Evolutionary conservation across 345 rosid genomes (phyloP).

Genomic region (Eucalyptus curtisii): DNA sequence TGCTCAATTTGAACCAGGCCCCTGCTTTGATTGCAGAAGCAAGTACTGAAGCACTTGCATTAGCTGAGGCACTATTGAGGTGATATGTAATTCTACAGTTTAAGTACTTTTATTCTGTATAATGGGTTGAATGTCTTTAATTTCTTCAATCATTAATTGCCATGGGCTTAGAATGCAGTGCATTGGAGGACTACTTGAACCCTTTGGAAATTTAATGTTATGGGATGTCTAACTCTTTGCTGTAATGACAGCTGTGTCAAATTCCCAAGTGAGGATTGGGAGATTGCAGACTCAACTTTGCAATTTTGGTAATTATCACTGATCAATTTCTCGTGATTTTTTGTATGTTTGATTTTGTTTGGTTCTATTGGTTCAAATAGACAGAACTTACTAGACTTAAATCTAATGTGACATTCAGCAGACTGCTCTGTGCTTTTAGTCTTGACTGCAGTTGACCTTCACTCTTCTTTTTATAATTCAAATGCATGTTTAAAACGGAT

Average conservation of each 20-base stretch:
- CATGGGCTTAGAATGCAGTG: background rate
- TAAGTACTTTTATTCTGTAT: background rate
- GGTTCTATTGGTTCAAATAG: background rate
- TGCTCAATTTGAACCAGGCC: conserved; percentile 34
- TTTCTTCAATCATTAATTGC: background rate
- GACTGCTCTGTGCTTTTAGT: background rate
- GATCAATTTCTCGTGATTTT: background rate
- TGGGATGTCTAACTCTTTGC: background rate
- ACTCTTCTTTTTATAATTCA: background rate
- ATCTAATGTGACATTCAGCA: background rate
- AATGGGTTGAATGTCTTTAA: background rate
- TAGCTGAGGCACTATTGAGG: conserved; percentile 79
- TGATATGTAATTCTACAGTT: conserved; percentile 8
- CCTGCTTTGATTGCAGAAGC: conserved; percentile 83
- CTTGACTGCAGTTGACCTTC: background rate
- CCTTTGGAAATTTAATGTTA: background rate
- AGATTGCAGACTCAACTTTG: conserved; percentile 96
- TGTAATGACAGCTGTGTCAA: conserved; percentile 59
- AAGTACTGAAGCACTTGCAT: conserved; percentile 63
- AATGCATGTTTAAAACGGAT: background rate
- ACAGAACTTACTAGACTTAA: background rate
- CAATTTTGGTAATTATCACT: conserved; percentile 62
- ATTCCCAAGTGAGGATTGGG: conserved; percentile 95
- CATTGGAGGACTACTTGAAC: background rate
- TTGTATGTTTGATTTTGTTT: background rate